These are phyloP conservation scores for Eucalyptus globulus DNA, from an alignment of 345 rosid genomes.

Conservation along the genomic window DNA sequence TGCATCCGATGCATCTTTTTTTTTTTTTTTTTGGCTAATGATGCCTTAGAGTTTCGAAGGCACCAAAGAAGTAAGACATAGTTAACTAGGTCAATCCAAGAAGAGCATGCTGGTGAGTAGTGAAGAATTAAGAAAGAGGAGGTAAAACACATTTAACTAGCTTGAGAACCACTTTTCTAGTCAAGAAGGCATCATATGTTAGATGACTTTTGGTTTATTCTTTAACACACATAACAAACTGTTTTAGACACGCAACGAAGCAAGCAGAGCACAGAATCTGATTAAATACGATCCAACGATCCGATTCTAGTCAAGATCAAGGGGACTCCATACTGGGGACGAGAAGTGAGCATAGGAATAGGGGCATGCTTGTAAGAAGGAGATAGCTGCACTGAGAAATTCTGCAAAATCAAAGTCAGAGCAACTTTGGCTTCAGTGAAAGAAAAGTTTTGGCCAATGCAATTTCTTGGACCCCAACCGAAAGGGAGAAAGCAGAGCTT, in stretches of 20 bases:
- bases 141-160: too few species aligned
- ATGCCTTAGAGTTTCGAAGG: too few species aligned
- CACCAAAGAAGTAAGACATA: too few species aligned
- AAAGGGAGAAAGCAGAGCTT: neutral
- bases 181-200: too few species aligned
- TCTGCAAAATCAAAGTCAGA: neutral
- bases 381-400: neutral
- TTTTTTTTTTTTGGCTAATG: too few species aligned
- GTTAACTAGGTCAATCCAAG: too few species aligned
- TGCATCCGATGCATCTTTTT: too few species aligned
- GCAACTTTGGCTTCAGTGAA: neutral
- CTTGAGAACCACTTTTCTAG: too few species aligned
- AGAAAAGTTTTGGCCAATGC: neutral
- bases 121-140: too few species aligned
- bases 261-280: neutral
- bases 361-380: neutral
- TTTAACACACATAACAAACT: neutral
- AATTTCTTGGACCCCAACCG: neutral
- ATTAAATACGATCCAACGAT: neutral
- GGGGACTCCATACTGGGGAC: neutral
- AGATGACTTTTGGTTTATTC: too few species aligned
- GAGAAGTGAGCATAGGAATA: too few species aligned
- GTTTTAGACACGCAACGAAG: neutral
- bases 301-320: neutral
- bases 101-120: too few species aligned